Conservation (phyloP, 2,329 filamentous ascomycete genomes). For the Neopestalotiopsis sp. region DNA sequence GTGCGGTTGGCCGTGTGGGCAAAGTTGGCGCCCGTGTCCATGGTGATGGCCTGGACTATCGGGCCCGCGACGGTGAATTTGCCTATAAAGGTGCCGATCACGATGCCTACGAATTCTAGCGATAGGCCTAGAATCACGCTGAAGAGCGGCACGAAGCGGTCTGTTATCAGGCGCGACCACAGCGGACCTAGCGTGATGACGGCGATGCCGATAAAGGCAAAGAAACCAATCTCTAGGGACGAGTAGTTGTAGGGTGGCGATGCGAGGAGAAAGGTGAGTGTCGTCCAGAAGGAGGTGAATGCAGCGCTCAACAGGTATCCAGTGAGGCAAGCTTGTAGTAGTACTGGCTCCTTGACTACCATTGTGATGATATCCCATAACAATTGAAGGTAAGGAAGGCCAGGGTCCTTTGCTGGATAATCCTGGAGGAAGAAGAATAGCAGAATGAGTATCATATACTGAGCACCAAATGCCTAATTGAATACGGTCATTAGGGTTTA, state of each 20-base stretch:
- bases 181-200: constrained; percentile 71
- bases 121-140: constrained; percentile 67
- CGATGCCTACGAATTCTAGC: constrained; percentile 64
- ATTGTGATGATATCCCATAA: constrained; percentile 65
- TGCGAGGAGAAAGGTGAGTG: constrained; percentile 78
- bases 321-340: constrained; percentile 63
- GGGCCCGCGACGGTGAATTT: constrained; percentile 71
- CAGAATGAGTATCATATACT: constrained; percentile 65
- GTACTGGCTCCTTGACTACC: constrained; percentile 60
- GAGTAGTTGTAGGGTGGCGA: constrained; percentile 71
- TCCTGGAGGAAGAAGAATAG: constrained; percentile 73
- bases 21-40: constrained; percentile 76
- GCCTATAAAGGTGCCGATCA: constrained; percentile 73
- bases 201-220: constrained; percentile 76
- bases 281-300: constrained; percentile 73
- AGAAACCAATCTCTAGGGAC: constrained; percentile 74
- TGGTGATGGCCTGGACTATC: constrained; percentile 71
- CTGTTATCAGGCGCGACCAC: constrained; percentile 73
- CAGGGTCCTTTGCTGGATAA: constrained; percentile 68
- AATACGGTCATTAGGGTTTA: neutral
- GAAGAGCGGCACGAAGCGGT: constrained; percentile 71
- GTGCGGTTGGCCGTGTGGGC: constrained; percentile 75
- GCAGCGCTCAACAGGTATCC: constrained; percentile 49
- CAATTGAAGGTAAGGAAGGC: constrained; percentile 63
- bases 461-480: constrained; percentile 57